Percentiles rank a stretch among this genome's conserved stretches.
These are phyloP conservation scores for Lasiosphaeria ovina DNA, from an alignment of 495 filamentous ascomycete genomes.

Conservation along the genomic window DNA sequence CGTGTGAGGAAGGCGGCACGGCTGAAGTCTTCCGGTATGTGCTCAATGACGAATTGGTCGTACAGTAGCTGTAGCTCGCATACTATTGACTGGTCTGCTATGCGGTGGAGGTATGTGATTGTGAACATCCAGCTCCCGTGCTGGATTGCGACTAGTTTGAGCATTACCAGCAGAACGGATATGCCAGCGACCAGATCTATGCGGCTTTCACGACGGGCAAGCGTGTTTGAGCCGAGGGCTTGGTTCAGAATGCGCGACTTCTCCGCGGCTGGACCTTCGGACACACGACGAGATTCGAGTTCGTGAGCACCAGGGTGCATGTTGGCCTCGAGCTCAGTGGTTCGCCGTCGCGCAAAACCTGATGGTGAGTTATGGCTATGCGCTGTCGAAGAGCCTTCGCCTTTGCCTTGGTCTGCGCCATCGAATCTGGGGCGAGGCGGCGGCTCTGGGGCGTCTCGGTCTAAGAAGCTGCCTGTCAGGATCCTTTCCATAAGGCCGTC, in stretches of 20 bases:
- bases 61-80: background rate
- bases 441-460: too few relatives aligned
- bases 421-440: background rate
- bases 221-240: background rate
- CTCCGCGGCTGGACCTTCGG: background rate
- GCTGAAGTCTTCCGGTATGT: background rate
- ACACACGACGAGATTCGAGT: too few relatives aligned
- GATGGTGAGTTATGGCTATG: too few relatives aligned
- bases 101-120: too few relatives aligned
- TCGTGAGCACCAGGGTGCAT: too few relatives aligned
- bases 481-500: background rate
- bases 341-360: too few relatives aligned
- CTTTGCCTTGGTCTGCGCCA: background rate
- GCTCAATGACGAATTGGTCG: background rate
- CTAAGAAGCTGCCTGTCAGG: background rate
- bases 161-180: background rate
- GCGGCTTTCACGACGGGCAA: background rate
- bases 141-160: slow-evolving; percentile 1
- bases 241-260: background rate
- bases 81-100: slow-evolving; percentile 1
- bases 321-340: too few relatives aligned
- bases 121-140: background rate
- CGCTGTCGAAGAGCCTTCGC: too few relatives aligned
- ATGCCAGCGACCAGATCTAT: background rate
- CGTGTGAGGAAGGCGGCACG: background rate